These are phyloP conservation scores for Aspergillus arachidicola DNA, from an alignment of 2,329 filamentous ascomycete species.

Conservation along the genomic window DNA sequence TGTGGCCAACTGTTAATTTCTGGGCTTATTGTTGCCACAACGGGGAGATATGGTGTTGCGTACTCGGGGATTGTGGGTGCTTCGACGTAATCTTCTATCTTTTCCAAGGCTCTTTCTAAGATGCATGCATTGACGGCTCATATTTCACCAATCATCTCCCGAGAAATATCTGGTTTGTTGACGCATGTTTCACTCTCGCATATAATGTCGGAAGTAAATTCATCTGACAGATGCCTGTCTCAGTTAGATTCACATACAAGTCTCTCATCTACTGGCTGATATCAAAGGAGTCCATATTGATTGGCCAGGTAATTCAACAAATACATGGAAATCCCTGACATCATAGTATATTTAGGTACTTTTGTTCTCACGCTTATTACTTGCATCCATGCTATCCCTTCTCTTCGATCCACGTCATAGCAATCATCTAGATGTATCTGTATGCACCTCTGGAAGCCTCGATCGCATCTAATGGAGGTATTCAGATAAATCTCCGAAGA, in stretches of 20 bases:
- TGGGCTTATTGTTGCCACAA: not conserved
- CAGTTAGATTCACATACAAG: not conserved
- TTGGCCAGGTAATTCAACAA: not conserved
- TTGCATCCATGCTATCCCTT: not conserved
- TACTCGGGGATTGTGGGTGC: too few species aligned
- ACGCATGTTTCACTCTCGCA: not conserved
- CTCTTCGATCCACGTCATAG: too few species aligned
- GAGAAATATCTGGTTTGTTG: not conserved
- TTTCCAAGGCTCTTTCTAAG: too few species aligned
- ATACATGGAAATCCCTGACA: not conserved
- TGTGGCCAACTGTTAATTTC: not conserved
- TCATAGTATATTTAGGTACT: not conserved
- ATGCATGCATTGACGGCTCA: too few species aligned
- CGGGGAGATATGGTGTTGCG: too few species aligned
- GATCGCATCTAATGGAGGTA: not conserved
- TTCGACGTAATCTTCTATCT: too few species aligned
- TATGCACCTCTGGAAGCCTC: not conserved
- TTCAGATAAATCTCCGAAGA: not conserved
- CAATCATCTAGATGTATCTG: not conserved
- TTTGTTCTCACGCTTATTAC: not conserved
- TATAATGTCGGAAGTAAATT: not conserved
- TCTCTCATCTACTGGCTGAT: not conserved
- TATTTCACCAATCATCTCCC: not conserved
- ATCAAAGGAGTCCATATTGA: not conserved
- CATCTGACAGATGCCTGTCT: not conserved